phyloP scores from a whole-genome alignment of 2,329 filamentous ascomycete genomes.

The Ophiostoma quercus region DNA sequence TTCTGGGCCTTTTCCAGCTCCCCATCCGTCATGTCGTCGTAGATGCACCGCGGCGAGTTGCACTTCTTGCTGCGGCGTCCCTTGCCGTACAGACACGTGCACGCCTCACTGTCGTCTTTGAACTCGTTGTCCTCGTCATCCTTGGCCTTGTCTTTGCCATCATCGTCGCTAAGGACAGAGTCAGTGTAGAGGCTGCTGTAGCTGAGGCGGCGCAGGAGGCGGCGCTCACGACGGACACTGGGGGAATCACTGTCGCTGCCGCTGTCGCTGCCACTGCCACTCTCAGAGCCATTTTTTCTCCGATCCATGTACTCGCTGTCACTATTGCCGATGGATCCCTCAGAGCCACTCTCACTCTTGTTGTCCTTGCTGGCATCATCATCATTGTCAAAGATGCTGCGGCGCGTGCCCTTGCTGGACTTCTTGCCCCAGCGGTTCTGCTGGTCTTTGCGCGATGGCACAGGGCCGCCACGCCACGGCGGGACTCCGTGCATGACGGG shows the following conservation, averaged over 20 bases:
- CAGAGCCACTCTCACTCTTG: neutral
- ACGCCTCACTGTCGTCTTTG: neutral
- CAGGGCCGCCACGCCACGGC: neutral
- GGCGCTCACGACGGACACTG: neutral
- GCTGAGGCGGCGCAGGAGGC: neutral
- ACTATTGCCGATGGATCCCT: neutral
- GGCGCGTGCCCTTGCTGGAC: neutral
- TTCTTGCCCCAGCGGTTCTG: neutral
- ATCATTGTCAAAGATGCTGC: neutral
- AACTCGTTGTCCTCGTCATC: neutral
- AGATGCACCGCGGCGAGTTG: neutral
- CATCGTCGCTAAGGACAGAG: neutral
- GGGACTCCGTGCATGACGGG: neutral
- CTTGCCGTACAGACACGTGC: neutral
- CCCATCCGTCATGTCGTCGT: neutral
- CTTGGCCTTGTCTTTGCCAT: neutral
- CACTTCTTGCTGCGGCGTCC: neutral
- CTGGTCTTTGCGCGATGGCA: neutral
- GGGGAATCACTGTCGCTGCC: neutral
- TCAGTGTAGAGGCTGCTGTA: neutral
- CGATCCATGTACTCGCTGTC: neutral
- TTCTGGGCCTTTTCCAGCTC: neutral
- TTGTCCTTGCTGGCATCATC: neutral
- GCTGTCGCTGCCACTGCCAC: neutral
- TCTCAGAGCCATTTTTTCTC: neutral